phyloP scores from a whole-genome alignment of 306 rosid species.

The Vachellia collinsii region DNA sequence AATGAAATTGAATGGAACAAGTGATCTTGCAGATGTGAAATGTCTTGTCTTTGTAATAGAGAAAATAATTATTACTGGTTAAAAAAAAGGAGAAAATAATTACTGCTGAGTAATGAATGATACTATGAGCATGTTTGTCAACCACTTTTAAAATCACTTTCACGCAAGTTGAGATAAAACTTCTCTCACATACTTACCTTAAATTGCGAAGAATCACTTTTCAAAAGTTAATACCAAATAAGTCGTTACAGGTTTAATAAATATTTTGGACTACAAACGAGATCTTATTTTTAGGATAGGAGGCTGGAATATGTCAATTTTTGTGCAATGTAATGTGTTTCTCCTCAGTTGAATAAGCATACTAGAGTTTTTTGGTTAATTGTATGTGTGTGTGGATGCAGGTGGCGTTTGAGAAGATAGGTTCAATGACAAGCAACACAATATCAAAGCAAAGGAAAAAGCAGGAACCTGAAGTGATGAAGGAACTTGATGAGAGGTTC shows the following conservation, averaged over 20 bases:
- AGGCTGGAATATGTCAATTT: background rate
- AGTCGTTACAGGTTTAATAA: background rate
- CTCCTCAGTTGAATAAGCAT: background rate
- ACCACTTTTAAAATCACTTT: too few species aligned
- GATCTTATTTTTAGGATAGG: too few species aligned
- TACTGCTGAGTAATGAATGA: background rate
- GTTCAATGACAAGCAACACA: slow-evolving; percentile 89
- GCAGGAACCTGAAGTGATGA: slow-evolving; percentile 98
- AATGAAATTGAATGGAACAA: background rate
- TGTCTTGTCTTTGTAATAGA: background rate
- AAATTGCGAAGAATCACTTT: too few species aligned
- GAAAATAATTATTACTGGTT: background rate
- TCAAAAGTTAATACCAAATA: too few species aligned
- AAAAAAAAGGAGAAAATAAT: background rate
- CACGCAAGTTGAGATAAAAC: too few species aligned
- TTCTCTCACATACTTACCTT: too few species aligned
- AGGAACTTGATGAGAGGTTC: slow-evolving; percentile 87
- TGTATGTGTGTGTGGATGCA: slow-evolving; percentile 38
- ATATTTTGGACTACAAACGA: too few species aligned
- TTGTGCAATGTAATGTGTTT: background rate
- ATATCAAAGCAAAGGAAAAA: slow-evolving; percentile 95
- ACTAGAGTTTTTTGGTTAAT: background rate
- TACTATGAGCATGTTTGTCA: too few species aligned
- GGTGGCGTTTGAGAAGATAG: slow-evolving; percentile 97
- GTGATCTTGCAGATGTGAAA: background rate